Evolutionary conservation across 192 early-diverging fungal genomes (phyloP).

Genomic region (Gryganskiella cystojenkinii): DNA sequence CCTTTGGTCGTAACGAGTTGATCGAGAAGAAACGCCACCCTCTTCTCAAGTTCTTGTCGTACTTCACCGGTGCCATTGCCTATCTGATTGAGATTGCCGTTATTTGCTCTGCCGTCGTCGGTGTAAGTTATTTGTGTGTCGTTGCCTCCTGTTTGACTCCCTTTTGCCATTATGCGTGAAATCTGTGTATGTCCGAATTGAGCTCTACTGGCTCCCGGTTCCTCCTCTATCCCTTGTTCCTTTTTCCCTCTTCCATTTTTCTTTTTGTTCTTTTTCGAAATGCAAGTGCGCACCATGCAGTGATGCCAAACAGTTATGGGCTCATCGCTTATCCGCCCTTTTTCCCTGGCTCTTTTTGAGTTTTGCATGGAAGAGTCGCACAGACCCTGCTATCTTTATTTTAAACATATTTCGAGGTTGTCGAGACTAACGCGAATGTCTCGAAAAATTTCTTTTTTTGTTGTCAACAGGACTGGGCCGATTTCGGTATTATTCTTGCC

Average conservation of each 20-base stretch:
- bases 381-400: too few species aligned
- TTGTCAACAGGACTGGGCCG: slow-evolving; percentile 53
- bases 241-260: too few species aligned
- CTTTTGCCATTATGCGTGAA: not conserved
- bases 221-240: too few species aligned
- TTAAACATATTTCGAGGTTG: too few species aligned
- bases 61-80: slow-evolving; percentile 88
- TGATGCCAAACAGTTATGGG: too few species aligned
- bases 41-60: slow-evolving; percentile 83
- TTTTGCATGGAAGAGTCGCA: too few species aligned
- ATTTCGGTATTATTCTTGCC: slow-evolving; percentile 85
- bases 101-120: slow-evolving; percentile 77
- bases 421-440: slow-evolving; percentile 2
- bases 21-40: slow-evolving; percentile 86
- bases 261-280: too few species aligned
- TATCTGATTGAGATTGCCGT: slow-evolving; percentile 90
- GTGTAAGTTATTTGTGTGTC: slow-evolving; percentile 14
- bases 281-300: too few species aligned
- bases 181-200: too few species aligned
- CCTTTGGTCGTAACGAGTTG: slow-evolving; percentile 87
- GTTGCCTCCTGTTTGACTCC: not conserved
- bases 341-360: too few species aligned
- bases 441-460: not conserved
- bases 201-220: too few species aligned
- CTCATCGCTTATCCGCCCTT: too few species aligned